Conservation (phyloP, 768 basidiomycete genomes). For the Mycena haematopus region DNA sequence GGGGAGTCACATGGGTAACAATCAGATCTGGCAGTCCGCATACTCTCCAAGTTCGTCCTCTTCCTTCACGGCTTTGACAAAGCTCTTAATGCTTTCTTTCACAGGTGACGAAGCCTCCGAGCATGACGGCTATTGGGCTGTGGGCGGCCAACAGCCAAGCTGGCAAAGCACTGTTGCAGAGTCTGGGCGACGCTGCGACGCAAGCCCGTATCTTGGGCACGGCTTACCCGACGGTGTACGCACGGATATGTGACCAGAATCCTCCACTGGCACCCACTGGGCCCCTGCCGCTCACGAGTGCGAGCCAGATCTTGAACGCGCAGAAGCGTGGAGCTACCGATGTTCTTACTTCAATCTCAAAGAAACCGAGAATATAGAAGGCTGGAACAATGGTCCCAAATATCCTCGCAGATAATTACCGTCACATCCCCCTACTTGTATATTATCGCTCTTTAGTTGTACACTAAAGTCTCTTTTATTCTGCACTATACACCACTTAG, state of each 20-base stretch:
- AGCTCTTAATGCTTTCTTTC: background rate
- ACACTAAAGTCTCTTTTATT: background rate
- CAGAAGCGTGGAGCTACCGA: constrained; percentile 14
- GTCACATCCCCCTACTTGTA: too few species aligned
- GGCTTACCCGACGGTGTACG: constrained; percentile 11
- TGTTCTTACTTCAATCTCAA: background rate
- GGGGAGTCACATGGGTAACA: constrained; percentile 22
- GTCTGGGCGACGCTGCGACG: constrained; percentile 19
- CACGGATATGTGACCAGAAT: constrained; percentile 7
- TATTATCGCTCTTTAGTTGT: background rate
- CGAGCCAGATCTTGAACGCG: constrained; percentile 5
- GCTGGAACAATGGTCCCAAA: too few species aligned
- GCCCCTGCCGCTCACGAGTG: constrained; percentile 15
- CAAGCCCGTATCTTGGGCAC: constrained; percentile 22
- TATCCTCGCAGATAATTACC: too few species aligned
- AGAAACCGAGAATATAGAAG: constrained; percentile 12
- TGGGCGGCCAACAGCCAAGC: constrained; percentile 23
- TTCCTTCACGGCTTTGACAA: too few species aligned
- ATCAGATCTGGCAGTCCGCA: constrained; percentile 19
- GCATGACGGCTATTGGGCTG: constrained; percentile 26
- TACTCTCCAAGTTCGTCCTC: constrained; percentile 20
- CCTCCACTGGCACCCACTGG: background rate
- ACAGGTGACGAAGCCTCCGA: constrained; percentile 30
- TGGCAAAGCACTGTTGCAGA: constrained; percentile 17
- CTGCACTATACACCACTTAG: background rate